Conservation (phyloP, 768 basidiomycete genomes). For the Termitomyces sp. region DNA sequence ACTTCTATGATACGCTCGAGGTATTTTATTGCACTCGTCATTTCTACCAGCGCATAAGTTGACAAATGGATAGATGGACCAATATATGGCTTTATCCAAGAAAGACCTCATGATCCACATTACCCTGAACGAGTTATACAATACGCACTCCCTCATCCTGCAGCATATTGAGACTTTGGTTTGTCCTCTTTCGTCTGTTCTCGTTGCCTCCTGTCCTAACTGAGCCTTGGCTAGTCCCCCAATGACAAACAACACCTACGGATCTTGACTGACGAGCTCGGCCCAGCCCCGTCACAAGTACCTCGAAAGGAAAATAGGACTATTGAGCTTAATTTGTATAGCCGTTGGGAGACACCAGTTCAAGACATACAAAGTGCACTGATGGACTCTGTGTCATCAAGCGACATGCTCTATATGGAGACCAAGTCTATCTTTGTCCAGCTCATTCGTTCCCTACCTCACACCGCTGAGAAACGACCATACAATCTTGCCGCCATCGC, state of each 20-base stretch:
- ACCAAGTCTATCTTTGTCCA: constrained; percentile 99
- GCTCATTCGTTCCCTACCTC: constrained; percentile 90
- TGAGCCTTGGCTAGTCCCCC: constrained; percentile 58
- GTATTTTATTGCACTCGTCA: constrained; percentile 32
- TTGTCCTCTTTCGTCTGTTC: constrained; percentile 23
- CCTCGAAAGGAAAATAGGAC: constrained; percentile 97
- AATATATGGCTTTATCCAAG: constrained; percentile 99
- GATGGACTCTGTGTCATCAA: constrained; percentile 95
- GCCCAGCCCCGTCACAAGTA: constrained; percentile 88
- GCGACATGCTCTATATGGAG: constrained; percentile 99
- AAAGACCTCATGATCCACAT: constrained; percentile 98
- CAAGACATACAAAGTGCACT: constrained; percentile 96
- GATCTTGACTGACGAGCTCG: constrained; percentile 94
- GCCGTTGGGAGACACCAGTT: constrained; percentile 98
- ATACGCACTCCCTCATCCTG: constrained; percentile 91
- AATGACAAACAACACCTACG: constrained; percentile 98
- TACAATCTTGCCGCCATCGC: constrained; percentile 87
- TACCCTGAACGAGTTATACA: constrained; percentile 97
- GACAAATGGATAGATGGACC: constrained; percentile 77
- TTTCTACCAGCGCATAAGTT: not conserved
- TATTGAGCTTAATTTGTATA: constrained; percentile 88
- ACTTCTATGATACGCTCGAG: constrained; percentile 99
- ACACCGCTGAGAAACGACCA: constrained; percentile 77
- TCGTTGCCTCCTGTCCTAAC: not conserved
- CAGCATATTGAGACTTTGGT: constrained; percentile 96